Evolutionary conservation across 176 grass and related monocot genomes (phyloP).

Genomic region (Juncus inflexus): DNA sequence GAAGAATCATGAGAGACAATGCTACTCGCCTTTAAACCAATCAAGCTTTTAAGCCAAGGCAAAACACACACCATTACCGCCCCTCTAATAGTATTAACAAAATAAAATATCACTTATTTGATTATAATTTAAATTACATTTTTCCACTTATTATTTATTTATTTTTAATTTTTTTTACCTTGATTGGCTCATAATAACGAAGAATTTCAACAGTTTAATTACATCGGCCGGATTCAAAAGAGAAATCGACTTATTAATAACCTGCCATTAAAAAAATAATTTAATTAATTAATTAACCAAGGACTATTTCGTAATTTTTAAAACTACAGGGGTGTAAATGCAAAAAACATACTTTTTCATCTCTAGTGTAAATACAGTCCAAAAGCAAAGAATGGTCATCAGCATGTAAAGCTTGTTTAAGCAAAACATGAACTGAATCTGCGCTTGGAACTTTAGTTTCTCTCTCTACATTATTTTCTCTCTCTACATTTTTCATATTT

Average conservation of each 20-base stretch:
- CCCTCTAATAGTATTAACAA: conserved; percentile 39
- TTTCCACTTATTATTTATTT: neutral
- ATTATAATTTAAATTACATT: too few relatives aligned
- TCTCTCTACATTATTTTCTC: too few relatives aligned
- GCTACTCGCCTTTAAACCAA: conserved; percentile 67
- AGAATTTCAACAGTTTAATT: conserved; percentile 75
- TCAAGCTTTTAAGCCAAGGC: conserved; percentile 74
- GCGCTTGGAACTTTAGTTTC: conserved; percentile 38
- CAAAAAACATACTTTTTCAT: conserved; percentile 56
- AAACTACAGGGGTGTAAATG: neutral
- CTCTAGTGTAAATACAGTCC: conserved; percentile 66
- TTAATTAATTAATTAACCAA: conserved; percentile 21
- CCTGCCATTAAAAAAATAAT: conserved; percentile 40
- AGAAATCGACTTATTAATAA: conserved; percentile 77
- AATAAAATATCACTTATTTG: too few relatives aligned
- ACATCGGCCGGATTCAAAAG: conserved; percentile 66
- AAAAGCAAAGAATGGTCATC: conserved; percentile 69
- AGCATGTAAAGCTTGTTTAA: conserved; percentile 88
- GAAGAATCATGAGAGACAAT: conserved; percentile 81
- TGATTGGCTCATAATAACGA: conserved; percentile 57
- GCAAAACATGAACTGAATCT: conserved; percentile 89
- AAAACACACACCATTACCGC: conserved; percentile 59
- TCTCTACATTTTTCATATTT: too few relatives aligned
- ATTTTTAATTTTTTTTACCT: conserved; percentile 43
- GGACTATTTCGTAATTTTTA: neutral